Percentiles rank a stretch among this genome's conserved stretches.
phyloP scores from a whole-genome alignment of 2,329 filamentous ascomycete species.

The Chalaropsis thielavioides region DNA sequence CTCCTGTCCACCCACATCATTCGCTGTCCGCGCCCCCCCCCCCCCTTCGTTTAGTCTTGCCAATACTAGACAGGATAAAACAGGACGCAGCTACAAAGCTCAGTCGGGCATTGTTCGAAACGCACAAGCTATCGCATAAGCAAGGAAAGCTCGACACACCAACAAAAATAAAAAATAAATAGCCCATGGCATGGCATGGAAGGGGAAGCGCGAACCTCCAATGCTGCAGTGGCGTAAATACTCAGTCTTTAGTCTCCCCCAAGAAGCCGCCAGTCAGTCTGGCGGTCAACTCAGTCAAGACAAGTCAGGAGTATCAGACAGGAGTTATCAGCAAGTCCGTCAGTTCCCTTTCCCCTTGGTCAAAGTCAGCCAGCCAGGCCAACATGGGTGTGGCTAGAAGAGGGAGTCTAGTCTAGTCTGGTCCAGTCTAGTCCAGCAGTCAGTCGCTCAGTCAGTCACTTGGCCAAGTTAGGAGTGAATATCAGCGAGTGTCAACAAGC shows the following conservation, averaged over 20 bases:
- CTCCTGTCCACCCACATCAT: too few relatives aligned
- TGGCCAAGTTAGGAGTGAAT: not conserved
- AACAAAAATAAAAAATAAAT: not conserved
- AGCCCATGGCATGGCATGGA: not conserved
- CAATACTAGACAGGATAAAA: not conserved
- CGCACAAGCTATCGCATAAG: not conserved
- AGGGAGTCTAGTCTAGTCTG: too few relatives aligned
- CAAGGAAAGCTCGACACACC: not conserved
- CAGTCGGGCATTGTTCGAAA: not conserved
- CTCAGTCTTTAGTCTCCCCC: too few relatives aligned
- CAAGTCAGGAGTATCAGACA: too few relatives aligned
- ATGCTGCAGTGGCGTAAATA: too few relatives aligned
- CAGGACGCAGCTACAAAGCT: not conserved
- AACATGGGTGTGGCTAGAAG: too few relatives aligned
- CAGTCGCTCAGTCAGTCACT: not conserved
- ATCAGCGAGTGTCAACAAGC: not conserved
- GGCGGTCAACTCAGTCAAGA: not conserved
- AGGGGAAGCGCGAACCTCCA: too few relatives aligned
- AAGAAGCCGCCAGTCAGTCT: too few relatives aligned
- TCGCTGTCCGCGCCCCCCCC: too few relatives aligned
- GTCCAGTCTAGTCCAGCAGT: not conserved
- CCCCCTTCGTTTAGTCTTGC: not conserved
- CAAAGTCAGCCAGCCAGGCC: not conserved
- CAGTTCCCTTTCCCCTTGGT: not conserved
- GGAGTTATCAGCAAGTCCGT: not conserved